Evolutionary conservation across 2,329 filamentous ascomycete genomes (phyloP).

Genomic region (Nemania serpens): DNA sequence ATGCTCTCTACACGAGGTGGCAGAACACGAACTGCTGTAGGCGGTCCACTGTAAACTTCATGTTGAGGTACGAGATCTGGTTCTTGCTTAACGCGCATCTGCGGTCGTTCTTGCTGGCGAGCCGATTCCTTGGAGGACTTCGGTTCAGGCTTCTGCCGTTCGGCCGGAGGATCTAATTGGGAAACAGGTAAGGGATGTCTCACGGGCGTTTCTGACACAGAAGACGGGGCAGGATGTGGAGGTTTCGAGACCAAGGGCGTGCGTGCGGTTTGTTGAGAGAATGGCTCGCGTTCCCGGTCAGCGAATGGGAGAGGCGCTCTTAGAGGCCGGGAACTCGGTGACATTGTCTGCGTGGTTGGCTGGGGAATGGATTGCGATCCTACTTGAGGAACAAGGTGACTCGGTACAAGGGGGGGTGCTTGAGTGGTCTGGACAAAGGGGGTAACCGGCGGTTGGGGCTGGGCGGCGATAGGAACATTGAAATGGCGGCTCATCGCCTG

Average conservation of each 20-base stretch:
- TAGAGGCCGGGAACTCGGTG: conserved; percentile 50
- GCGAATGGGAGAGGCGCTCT: conserved; percentile 54
- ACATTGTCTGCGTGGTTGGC: conserved; percentile 51
- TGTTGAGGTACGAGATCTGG: conserved; percentile 52
- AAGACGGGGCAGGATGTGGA: conserved; percentile 34
- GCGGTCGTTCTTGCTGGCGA: conserved; percentile 40
- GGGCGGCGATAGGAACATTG: conserved; percentile 52
- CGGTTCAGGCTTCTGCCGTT: conserved; percentile 41
- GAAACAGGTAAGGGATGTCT: conserved; percentile 41
- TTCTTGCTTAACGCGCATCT: conserved; percentile 55
- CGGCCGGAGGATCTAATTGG: conserved; percentile 38
- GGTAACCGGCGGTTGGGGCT: conserved; percentile 42
- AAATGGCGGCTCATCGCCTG: conserved; percentile 50
- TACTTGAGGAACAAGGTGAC: conserved; percentile 34
- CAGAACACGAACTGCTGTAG: conserved; percentile 46
- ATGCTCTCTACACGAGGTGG: conserved; percentile 48
- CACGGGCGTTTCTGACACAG: conserved; percentile 36
- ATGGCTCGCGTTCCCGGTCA: conserved; percentile 48
- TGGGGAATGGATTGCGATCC: conserved; percentile 46
- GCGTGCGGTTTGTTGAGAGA: conserved; percentile 40
- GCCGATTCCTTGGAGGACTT: conserved; percentile 41
- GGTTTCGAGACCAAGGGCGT: conserved; percentile 40
- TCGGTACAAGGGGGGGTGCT: conserved; percentile 33
- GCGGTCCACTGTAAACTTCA: conserved; percentile 49
- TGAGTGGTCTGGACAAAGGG: conserved; percentile 40